phyloP scores from a whole-genome alignment of 2,329 filamentous ascomycete species.

The Epichloe baconii region DNA sequence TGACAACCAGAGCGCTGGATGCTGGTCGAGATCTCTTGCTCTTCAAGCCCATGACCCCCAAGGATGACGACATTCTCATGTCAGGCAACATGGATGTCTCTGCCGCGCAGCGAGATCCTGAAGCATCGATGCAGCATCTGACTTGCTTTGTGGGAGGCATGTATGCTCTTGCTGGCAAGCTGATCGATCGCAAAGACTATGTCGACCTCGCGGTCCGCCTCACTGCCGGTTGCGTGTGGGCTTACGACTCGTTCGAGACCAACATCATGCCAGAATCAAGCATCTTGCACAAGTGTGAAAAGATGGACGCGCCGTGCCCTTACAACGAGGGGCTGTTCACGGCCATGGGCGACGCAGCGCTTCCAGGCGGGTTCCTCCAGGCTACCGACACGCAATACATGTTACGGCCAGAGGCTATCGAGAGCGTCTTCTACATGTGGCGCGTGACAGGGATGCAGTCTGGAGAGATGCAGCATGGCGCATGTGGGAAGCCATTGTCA shows the following conservation, averaged over 20 bases:
- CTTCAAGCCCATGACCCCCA: constrained; percentile 52
- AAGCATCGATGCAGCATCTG: constrained; percentile 40
- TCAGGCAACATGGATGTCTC: constrained; percentile 29
- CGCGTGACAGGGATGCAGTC: constrained; percentile 32
- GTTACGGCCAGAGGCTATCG: constrained; percentile 37
- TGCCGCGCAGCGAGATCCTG: constrained; percentile 16
- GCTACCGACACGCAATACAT: constrained; percentile 29
- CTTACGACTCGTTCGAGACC: constrained; percentile 34
- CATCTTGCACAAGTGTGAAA: constrained; percentile 23
- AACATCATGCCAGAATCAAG: constrained; percentile 43
- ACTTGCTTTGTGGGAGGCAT: constrained; percentile 60
- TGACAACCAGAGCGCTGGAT: constrained; percentile 52
- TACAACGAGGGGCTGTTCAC: constrained; percentile 17
- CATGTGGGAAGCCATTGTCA: constrained; percentile 32
- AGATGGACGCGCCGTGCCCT: constrained; percentile 21
- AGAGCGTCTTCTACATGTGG: constrained; percentile 39
- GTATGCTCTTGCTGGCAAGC: constrained; percentile 51
- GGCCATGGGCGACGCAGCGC: constrained; percentile 8
- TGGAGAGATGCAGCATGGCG: constrained; percentile 33
- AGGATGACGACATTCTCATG: constrained; percentile 46
- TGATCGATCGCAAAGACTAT: constrained; percentile 38
- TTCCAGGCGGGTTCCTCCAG: constrained; percentile 45
- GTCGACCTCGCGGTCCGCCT: constrained; percentile 34
- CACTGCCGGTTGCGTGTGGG: constrained; percentile 41
- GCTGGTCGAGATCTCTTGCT: constrained; percentile 49